Conservation (phyloP, 2,329 filamentous ascomycete species). For the Colletotrichum camelliae region DNA sequence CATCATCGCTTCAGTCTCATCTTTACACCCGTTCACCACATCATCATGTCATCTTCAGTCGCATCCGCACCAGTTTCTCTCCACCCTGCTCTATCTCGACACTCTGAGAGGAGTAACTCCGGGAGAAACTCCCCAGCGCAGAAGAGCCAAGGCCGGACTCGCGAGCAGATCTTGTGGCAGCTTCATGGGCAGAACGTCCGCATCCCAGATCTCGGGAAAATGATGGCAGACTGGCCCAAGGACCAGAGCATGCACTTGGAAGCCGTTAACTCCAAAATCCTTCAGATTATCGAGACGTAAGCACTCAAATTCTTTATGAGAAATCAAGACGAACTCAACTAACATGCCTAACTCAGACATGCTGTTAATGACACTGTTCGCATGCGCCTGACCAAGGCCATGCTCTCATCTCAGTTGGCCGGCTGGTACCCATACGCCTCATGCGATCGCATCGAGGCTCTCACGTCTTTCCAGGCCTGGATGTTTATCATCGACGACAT, state of each 20-base stretch:
- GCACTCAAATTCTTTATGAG: background rate
- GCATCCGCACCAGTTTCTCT: background rate
- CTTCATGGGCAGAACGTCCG: conserved; percentile 9
- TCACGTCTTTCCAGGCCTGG: conserved; percentile 10
- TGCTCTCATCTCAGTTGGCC: conserved; percentile 4
- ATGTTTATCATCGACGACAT: conserved; percentile 17
- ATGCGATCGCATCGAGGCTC: background rate
- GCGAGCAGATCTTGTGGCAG: background rate
- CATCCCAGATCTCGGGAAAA: background rate
- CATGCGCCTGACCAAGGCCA: conserved; percentile 11
- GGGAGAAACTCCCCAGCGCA: background rate
- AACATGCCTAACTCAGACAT: background rate
- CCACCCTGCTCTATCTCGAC: background rate
- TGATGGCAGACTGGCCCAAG: conserved; percentile 7
- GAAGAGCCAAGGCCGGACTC: background rate
- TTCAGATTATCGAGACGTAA: conserved; percentile 3
- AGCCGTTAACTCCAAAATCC: background rate
- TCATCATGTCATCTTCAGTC: background rate
- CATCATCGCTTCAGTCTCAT: background rate
- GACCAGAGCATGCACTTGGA: background rate
- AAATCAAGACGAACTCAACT: background rate
- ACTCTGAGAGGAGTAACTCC: background rate
- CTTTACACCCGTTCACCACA: background rate
- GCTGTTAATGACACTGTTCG: conserved; percentile 8
- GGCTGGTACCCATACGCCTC: conserved; percentile 15